A percentile compares a stretch with the other conserved stretches of the same genome.
These are phyloP conservation scores for Endocalyx cinctus DNA, from an alignment of 2,329 filamentous ascomycete genomes.

Conservation along the genomic window DNA sequence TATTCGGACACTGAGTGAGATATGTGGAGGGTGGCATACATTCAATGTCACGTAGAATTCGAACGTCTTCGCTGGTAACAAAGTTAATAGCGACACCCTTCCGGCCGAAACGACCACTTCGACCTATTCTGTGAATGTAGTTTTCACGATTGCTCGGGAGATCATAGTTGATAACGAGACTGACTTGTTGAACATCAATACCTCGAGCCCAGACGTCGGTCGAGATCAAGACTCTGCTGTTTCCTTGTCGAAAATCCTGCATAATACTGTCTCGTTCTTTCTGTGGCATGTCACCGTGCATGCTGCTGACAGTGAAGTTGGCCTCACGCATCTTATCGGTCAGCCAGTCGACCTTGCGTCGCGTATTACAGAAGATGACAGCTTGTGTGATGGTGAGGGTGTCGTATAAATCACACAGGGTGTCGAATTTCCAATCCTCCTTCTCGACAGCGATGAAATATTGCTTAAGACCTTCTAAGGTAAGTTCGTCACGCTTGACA, in stretches of 20 bases:
- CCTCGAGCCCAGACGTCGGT: conserved; percentile 97
- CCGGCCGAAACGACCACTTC: conserved; percentile 89
- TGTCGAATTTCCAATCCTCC: conserved; percentile 99
- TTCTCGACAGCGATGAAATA: conserved; percentile 99
- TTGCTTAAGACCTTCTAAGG: conserved; percentile 94
- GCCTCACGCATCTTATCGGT: conserved; percentile 99
- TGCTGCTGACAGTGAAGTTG: conserved; percentile 97
- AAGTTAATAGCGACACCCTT: conserved; percentile 99
- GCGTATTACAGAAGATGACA: conserved; percentile 99
- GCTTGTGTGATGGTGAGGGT: conserved; percentile 98
- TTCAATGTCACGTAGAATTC: conserved; percentile 96
- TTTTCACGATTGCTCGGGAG: conserved; percentile 98
- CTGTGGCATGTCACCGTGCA: conserved; percentile 99
- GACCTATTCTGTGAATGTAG: conserved; percentile 97
- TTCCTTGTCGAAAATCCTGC: conserved; percentile 97
- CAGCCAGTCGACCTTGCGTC: conserved; percentile 98
- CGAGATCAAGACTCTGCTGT: conserved; percentile 91
- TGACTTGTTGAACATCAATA: conserved; percentile 98
- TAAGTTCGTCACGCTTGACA: conserved; percentile 98
- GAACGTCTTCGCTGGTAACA: conserved; percentile 95
- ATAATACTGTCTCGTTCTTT: conserved; percentile 98
- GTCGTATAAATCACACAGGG: conserved; percentile 96
- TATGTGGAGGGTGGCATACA: conserved; percentile 46
- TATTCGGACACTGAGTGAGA: neutral
- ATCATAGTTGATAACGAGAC: conserved; percentile 98